Percentiles rank a stretch among this genome's conserved stretches.
These are phyloP conservation scores for Fusarium haematococcum DNA, from an alignment of 2,329 filamentous ascomycete species.

Conservation along the genomic window DNA sequence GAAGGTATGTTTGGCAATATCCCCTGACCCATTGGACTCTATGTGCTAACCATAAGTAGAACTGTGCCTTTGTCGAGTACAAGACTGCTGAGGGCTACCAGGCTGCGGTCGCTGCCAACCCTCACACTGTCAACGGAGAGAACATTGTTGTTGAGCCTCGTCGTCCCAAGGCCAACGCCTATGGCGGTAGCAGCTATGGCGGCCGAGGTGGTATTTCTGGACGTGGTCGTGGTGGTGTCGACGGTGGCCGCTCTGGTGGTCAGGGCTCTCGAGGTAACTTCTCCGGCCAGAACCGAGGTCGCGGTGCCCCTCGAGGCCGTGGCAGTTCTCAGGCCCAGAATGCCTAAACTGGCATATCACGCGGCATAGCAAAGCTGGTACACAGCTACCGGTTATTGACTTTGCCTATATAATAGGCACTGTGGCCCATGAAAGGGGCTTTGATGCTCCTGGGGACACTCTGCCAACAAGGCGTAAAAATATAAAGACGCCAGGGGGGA, in stretches of 20 bases:
- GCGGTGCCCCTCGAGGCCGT: constrained; percentile 73
- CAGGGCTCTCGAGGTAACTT: constrained; percentile 77
- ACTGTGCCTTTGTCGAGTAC: constrained; percentile 97
- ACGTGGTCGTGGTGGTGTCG: constrained; percentile 75
- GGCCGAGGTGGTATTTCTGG: constrained; percentile 70
- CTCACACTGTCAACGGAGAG: constrained; percentile 85
- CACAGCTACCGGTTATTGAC: neutral
- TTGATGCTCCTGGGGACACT: neutral
- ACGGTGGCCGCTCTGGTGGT: constrained; percentile 69
- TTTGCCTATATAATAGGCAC: constrained; percentile 3
- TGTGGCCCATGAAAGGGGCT: neutral
- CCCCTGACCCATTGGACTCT: neutral
- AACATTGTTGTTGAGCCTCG: constrained; percentile 90
- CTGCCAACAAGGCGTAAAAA: constrained; percentile 11
- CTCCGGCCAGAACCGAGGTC: constrained; percentile 72
- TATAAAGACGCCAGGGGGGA: neutral
- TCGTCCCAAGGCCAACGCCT: constrained; percentile 78
- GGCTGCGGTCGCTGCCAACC: constrained; percentile 85
- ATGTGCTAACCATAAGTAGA: constrained; percentile 64
- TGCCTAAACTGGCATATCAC: constrained; percentile 52
- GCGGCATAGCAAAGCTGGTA: constrained; percentile 13
- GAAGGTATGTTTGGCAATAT: constrained; percentile 72
- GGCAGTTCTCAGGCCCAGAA: constrained; percentile 68
- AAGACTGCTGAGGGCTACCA: constrained; percentile 83
- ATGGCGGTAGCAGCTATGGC: constrained; percentile 76